Evolutionary conservation across 352 stramenopile species (phyloP), one percentile per base, ranked within the genome.

Genomic region (Globisporangium viniferum): DNA sequence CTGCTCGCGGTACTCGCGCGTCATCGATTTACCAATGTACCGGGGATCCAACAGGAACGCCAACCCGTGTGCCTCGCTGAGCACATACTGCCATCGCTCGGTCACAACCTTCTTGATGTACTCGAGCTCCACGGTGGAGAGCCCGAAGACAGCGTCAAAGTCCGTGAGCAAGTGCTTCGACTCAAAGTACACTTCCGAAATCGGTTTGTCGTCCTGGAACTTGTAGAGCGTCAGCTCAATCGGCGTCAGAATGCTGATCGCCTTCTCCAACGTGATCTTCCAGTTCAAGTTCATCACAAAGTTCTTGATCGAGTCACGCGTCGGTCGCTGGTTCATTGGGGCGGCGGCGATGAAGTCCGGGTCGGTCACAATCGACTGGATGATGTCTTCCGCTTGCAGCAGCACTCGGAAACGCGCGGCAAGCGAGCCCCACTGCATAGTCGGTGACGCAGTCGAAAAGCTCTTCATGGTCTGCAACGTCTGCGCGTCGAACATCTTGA

Each of bases 41-140:
- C 86, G 78, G 39, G 86, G 86, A 54, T 94, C 86, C 20, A 94
- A 54, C 35, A 94, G 61, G 67, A 89, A 93, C 20, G 86, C 84
- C 48, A 94, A 65, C 2, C 80, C 82, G 57, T 94, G 86, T 0
- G 85, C 86, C 56, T 94, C 86, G 35, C 84, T 84, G 29, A 93
- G 73, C 51, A 93, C 81, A 48, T 91, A 92, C 63, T 90, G 80
- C 82, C 77, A 90, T 14, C 84, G 71, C 59, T 92, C 80, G 0
- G 80, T 92, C 46, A 94, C 83, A 4, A 94, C 78, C 72, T 89
- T 90, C 69, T 91, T 94, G 58, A 93, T 89, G 36, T 94, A 93
- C 71, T 90, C 84, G 2, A 91, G 70, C 39, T 94, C 86, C 24
- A 85, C 74, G 14, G 80, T 80, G 3, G 81, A 80, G 2, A 94